Conservation (phyloP, 306 rosid species). For the Geum urbanum region DNA sequence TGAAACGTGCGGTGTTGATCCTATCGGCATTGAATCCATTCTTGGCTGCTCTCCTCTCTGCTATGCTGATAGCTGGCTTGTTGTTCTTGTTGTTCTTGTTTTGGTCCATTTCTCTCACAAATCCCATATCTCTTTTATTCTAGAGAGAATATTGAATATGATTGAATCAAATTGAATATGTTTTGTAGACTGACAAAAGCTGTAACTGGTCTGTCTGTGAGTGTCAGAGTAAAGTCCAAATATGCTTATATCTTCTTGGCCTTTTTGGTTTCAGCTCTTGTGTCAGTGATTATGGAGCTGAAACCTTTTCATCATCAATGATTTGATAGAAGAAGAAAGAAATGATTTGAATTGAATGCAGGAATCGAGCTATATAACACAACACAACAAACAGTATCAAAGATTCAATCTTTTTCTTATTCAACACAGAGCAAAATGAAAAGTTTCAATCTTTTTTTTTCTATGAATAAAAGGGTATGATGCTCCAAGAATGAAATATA, state of each 20-base stretch:
- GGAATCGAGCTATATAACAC: not conserved
- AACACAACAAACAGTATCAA: not conserved
- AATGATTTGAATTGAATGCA: not conserved
- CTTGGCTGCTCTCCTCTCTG: constrained; percentile 56
- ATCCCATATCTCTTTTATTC: not conserved
- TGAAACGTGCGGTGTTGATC: constrained; percentile 44
- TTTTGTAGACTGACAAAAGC: not conserved
- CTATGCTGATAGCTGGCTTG: constrained; percentile 36
- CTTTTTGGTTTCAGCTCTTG: constrained; percentile 18
- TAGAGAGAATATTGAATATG: not conserved
- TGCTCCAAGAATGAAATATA: not conserved
- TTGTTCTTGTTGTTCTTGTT: not conserved
- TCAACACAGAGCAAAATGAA: too few species aligned
- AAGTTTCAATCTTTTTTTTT: too few species aligned
- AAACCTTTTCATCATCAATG: not conserved
- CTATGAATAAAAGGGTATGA: too few species aligned
- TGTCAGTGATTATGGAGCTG: constrained; percentile 7
- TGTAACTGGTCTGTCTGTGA: not conserved
- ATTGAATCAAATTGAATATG: not conserved
- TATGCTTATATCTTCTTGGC: too few species aligned
- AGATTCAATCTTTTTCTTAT: too few species aligned
- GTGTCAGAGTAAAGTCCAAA: too few species aligned
- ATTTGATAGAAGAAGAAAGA: not conserved
- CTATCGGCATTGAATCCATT: constrained; percentile 52
- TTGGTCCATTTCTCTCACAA: not conserved